These are phyloP conservation scores for Leccinum rimulosum DNA, from an alignment of 768 basidiomycete genomes.

Conservation along the genomic window DNA sequence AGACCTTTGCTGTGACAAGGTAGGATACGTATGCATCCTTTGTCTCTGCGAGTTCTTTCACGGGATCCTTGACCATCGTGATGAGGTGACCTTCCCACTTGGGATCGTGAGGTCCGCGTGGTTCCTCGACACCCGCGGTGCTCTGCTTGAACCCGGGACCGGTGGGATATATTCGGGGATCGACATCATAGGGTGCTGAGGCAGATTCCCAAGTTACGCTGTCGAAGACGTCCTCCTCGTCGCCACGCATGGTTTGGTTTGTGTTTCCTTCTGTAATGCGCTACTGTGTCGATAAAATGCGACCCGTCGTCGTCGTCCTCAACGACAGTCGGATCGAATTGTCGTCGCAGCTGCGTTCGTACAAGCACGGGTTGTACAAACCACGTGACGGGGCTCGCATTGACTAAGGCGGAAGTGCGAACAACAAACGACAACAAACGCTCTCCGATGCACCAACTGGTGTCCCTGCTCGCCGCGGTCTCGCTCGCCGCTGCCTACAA, in stretches of 20 bases:
- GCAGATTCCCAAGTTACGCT: constrained; percentile 89
- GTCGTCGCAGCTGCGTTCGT: background rate
- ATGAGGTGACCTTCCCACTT: constrained; percentile 90
- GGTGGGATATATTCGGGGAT: constrained; percentile 38
- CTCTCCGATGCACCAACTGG: constrained; percentile 26
- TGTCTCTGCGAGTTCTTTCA: constrained; percentile 94
- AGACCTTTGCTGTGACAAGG: constrained; percentile 82
- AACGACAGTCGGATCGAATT: constrained; percentile 2
- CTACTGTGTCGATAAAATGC: background rate
- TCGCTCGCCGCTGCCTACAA: constrained; percentile 50
- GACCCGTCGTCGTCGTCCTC: background rate
- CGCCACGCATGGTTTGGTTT: constrained; percentile 62
- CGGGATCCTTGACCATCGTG: constrained; percentile 84
- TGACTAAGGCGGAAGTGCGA: constrained; percentile 6
- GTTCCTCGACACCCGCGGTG: constrained; percentile 65
- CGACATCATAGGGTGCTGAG: constrained; percentile 51
- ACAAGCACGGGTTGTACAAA: constrained; percentile 1
- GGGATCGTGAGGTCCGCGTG: constrained; percentile 68
- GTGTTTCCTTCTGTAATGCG: background rate
- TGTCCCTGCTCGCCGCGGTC: constrained; percentile 25
- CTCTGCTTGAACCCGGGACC: constrained; percentile 84
- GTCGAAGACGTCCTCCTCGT: constrained; percentile 89
- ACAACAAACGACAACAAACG: constrained; percentile 30
- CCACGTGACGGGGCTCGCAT: constrained; percentile 24
- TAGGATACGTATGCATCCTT: constrained; percentile 98